Evolutionary conservation across 495 filamentous ascomycete genomes (phyloP).

Genomic region (Lasiosphaeria ovina): DNA sequence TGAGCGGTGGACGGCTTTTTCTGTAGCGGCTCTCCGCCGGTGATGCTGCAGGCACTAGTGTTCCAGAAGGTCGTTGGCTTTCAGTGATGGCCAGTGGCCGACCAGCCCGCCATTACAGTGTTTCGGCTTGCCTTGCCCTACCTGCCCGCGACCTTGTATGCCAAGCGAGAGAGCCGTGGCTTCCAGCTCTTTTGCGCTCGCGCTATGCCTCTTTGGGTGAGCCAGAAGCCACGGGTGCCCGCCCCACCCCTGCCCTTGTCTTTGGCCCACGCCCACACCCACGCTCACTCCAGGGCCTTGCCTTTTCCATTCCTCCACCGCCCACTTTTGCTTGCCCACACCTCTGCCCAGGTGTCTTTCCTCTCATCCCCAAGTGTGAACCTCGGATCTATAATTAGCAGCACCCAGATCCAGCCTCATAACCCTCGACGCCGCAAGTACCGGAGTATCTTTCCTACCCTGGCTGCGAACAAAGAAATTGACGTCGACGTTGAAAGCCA

Average conservation of each 20-base stretch:
- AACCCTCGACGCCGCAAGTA: conserved; percentile 31
- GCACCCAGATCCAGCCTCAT: conserved; percentile 33
- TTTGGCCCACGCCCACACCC: conserved; percentile 1
- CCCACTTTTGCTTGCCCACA: conserved; percentile 19
- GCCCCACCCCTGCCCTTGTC: conserved; percentile 3
- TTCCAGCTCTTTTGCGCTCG: conserved; percentile 15
- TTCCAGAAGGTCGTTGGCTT: conserved; percentile 20
- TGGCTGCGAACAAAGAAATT: conserved; percentile 26
- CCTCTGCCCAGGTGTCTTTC: conserved; percentile 19
- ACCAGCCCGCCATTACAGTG: conserved; percentile 13
- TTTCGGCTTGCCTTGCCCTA: conserved; percentile 18
- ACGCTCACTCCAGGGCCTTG: conserved; percentile 11
- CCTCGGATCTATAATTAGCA: conserved; percentile 34
- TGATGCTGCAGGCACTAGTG: background rate
- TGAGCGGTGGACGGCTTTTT: background rate
- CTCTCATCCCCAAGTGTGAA: conserved; percentile 21
- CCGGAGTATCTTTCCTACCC: conserved; percentile 28
- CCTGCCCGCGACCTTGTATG: conserved; percentile 4
- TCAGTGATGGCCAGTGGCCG: conserved; percentile 8
- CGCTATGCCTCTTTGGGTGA: background rate
- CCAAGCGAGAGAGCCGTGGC: conserved; percentile 26
- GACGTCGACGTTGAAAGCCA: conserved; percentile 24
- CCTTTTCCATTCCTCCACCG: conserved; percentile 15
- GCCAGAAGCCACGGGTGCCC: too few species aligned
- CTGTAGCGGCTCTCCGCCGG: background rate